Percentiles rank a stretch among this genome's conserved stretches.
phyloP scores from a whole-genome alignment of 495 filamentous ascomycete genomes.

The Neurospora sp. region DNA sequence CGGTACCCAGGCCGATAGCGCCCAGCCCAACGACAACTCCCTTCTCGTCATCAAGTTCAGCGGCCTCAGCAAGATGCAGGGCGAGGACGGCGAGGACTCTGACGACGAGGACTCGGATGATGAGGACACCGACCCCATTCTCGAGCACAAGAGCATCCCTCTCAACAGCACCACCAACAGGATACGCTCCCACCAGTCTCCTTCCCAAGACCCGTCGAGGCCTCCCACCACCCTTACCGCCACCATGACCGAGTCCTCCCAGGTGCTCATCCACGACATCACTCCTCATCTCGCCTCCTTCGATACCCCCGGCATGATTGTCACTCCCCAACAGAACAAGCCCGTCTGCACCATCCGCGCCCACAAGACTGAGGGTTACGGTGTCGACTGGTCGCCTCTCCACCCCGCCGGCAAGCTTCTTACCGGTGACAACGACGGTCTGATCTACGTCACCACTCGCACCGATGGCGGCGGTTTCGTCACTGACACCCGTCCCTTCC shows the following conservation, averaged over 20 bases:
- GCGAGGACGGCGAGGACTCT: conserved; percentile 46
- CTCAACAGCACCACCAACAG: conserved; percentile 82
- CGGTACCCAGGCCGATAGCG: conserved; percentile 80
- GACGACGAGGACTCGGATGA: conserved; percentile 68
- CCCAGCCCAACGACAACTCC: conserved; percentile 73
- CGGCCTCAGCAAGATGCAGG: conserved; percentile 76
- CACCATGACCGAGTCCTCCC: conserved; percentile 78
- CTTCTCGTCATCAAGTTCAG: conserved; percentile 93
- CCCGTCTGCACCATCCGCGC: conserved; percentile 77
- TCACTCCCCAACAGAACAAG: conserved; percentile 74
- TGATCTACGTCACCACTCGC: conserved; percentile 78
- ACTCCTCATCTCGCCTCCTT: conserved; percentile 78
- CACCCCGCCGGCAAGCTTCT: conserved; percentile 67
- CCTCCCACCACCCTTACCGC: conserved; percentile 76
- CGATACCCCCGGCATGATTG: conserved; percentile 71
- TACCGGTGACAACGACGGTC: conserved; percentile 83
- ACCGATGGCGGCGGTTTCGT: conserved; percentile 82
- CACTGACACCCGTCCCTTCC: conserved; percentile 69
- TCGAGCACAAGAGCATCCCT: conserved; percentile 84
- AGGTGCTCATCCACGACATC: conserved; percentile 89
- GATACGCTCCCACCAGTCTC: conserved; percentile 71
- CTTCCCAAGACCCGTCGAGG: conserved; percentile 54
- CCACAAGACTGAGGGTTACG: conserved; percentile 91
- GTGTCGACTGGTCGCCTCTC: conserved; percentile 83
- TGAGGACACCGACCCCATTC: conserved; percentile 82